Conservation (phyloP, 345 rosid genomes). For the Aurinia saxatilis region DNA sequence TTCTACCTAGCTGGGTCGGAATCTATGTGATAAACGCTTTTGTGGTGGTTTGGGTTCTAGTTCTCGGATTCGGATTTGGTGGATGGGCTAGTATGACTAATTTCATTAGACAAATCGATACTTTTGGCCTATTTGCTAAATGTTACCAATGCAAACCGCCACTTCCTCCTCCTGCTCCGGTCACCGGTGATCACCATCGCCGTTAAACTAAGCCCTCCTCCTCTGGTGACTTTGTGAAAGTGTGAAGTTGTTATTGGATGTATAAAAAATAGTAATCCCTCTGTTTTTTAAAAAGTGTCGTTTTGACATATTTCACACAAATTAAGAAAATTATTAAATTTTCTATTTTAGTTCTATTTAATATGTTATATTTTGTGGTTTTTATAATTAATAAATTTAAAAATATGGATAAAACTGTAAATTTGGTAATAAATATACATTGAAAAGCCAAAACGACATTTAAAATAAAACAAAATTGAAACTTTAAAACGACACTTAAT, state of each 20-base stretch:
- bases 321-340: too few species aligned
- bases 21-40: constrained; percentile 65
- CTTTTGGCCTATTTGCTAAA: constrained; percentile 87
- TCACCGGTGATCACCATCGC: constrained; percentile 24
- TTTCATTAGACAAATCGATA: constrained; percentile 71
- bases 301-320: too few species aligned
- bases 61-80: constrained; percentile 92
- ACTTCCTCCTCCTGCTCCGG: constrained; percentile 22
- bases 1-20: constrained; percentile 73
- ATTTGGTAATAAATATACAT: too few species aligned
- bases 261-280: too few species aligned
- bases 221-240: background rate
- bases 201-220: constrained; percentile 26
- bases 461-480: too few species aligned
- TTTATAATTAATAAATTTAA: too few species aligned
- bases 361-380: too few species aligned
- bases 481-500: too few species aligned
- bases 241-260: background rate
- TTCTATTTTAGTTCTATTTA: too few species aligned
- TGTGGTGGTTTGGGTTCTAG: constrained; percentile 69
- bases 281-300: too few species aligned
- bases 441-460: too few species aligned
- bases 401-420: too few species aligned
- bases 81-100: constrained; percentile 98
- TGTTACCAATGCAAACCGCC: constrained; percentile 93